A percentile compares a stretch with the other conserved stretches of the same genome.
Evolutionary conservation across 169 alveolate species (phyloP).

Genomic region (Sarcocystis neurona): DNA sequence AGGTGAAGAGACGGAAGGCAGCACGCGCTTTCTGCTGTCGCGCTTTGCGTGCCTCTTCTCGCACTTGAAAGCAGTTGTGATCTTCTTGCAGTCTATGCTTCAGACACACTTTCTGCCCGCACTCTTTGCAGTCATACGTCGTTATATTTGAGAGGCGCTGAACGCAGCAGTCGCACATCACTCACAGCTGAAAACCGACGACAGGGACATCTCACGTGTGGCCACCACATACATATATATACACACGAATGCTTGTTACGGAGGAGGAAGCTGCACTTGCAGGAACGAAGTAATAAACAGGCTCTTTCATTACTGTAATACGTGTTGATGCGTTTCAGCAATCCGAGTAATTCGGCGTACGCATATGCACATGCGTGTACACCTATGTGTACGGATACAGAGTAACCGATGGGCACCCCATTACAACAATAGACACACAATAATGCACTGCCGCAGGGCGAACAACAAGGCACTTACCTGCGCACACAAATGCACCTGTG

Average conservation of each 20-base stretch:
- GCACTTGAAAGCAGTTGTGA: conserved; percentile 49
- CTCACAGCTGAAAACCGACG: too few relatives aligned
- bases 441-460: too few relatives aligned
- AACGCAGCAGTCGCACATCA: background rate
- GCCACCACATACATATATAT: background rate
- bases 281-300: background rate
- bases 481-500: too few relatives aligned
- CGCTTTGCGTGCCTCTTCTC: background rate
- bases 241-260: background rate
- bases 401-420: too few relatives aligned
- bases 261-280: background rate
- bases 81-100: conserved; percentile 59
- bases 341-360: background rate
- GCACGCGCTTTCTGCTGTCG: conserved; percentile 24
- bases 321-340: background rate
- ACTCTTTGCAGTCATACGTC: conserved; percentile 37
- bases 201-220: background rate
- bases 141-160: conserved; percentile 64
- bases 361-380: too few relatives aligned
- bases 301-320: background rate
- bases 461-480: too few relatives aligned
- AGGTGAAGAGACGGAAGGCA: conserved; percentile 26
- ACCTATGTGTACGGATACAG: too few relatives aligned
- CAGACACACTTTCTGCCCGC: conserved; percentile 43
- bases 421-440: too few relatives aligned